Base-by-base conservation (phyloP, 2,329 filamentous ascomycete species). In the Thermomyces lanuginosus region DNA sequence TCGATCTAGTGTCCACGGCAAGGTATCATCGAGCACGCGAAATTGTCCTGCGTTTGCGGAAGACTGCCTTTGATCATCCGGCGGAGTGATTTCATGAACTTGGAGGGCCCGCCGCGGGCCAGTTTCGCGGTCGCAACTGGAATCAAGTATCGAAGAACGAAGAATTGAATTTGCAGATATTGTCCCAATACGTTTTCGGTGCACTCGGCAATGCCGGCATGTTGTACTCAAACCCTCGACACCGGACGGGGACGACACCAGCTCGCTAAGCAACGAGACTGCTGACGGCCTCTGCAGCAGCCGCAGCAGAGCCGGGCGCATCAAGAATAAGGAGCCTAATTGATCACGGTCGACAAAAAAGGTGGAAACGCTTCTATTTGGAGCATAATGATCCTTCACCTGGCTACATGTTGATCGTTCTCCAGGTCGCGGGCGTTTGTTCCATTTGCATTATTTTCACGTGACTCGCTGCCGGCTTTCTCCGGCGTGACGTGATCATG, bases 221-320 rank as follows among this genome's bases (percentile, higher is more conserved):
- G 38, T 43, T 30, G 45, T 15, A 10, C 41, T 39, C 27, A 55
- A 34, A 30, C 49, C 44, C 12, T 52, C 49, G 21, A 55, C 44
- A 28, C 44, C 46, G 29, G 41, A 27, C 8, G 48, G 39, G 9
- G 40, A 35, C 19, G 39, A 40, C 27, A 48, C 34, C 16, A 55
- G 38, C 22, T 40, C 38, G 33, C 49, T 42, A 34, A 56, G 45
- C 26, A 54, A 40, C 32, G 46, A 48, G 34, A 56, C 37, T 35
- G 53, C 44, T 36, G 53, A 54, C 35, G 50, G 50, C 41, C 50
- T 51, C 46, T 48, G 53, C 47, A 55, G 39, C 31, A 56, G 39
- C 44, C 51, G 49, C 42, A 53, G 46, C 45, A 57, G 45, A 44
- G 51, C 54, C 44, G 51, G 46, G 40, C 53, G 51, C 54, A 58